Base-by-base conservation (phyloP, 2,329 filamentous ascomycete species). In the Alternaria sp. region DNA sequence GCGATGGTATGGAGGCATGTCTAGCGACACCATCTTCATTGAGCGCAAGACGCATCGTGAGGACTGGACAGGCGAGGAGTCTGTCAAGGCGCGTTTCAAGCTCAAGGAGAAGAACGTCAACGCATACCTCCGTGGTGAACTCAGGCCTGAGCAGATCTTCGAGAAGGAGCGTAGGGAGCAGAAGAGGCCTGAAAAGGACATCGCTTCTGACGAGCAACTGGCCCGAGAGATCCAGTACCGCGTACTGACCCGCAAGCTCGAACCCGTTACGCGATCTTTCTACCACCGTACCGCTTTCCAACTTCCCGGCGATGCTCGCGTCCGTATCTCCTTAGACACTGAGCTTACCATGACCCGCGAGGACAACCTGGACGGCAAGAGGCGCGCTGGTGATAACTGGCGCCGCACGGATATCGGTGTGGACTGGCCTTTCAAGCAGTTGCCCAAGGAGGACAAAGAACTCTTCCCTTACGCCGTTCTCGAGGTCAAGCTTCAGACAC, bases 51-150 rank as follows among this genome's bases (percentile, higher is more conserved):
- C 95, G 1, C 95, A 99, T 82, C 90, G 95, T 39, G 95, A 99
- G 79, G 95, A 99, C 78, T 99, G 95, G 95, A 99, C 95, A 0
- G 95, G 95, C 59, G 95, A 99, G 79, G 97, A 98, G 82, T 98
- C 94, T 2, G 95, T 99, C 81, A 99, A 99, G 83, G 94, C 95
- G 43, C 91, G 95, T 43, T 99, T 99, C 75, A 86, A 91, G 8
- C 85, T 95, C 66, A 98, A 99, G 83, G 95, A 99, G 82, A 99
- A 99, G 85, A 92, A 97, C 64, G 91, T 99, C 74, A 98, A 98
- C 75, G 86, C 92, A 14, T 99, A 94, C 77, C 83, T 99, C 79
- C 85, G 86, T 51, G 95, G 95, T 55, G 89, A 93, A 70, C 85
- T 96, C 74, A 92, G 93, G 2, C 94, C 95, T 0, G 88, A 90